phyloP scores from a whole-genome alignment of 1,139 yeast species.

The Pichiaceae sp. region DNA sequence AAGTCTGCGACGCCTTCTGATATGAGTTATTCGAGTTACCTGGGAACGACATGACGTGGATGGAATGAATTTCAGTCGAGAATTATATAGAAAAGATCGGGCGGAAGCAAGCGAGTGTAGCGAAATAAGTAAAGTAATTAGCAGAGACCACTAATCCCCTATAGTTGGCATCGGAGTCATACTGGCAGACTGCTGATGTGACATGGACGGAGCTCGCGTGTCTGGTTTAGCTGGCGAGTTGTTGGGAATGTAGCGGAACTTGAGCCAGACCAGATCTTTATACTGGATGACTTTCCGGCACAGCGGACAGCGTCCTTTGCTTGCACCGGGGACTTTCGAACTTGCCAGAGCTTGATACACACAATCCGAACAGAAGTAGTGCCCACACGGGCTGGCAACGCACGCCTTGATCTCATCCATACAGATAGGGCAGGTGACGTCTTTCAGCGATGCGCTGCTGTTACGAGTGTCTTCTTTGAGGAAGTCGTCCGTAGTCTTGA shows the following conservation, averaged over 20 bases:
- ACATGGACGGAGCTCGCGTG: no score
- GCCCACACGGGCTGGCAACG: conserved; percentile 46
- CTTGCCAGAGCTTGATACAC: conserved; percentile 39
- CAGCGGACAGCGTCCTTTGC: conserved; percentile 38
- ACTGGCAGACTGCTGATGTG: no score
- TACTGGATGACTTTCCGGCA: conserved; percentile 35
- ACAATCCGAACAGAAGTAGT: conserved; percentile 43
- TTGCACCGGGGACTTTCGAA: conserved; percentile 23
- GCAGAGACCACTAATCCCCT: no score
- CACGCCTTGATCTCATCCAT: conserved; percentile 41
- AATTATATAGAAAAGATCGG: no score
- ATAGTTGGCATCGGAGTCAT: no score
- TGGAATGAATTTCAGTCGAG: no score
- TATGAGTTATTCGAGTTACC: no score
- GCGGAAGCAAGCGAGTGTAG: no score
- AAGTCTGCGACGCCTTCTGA: no score
- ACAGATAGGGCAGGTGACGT: conserved; percentile 42
- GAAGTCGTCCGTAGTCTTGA: conserved; percentile 15
- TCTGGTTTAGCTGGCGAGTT: no score
- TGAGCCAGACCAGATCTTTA: conserved; percentile 24
- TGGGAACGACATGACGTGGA: no score
- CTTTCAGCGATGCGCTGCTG: conserved; percentile 18
- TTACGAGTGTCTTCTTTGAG: conserved; percentile 14
- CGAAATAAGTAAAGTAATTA: no score
- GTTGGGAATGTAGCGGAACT: conserved; percentile 11